Evolutionary conservation across 2,329 filamentous ascomycete genomes (phyloP).

Genomic region (Fusarium torulosum): DNA sequence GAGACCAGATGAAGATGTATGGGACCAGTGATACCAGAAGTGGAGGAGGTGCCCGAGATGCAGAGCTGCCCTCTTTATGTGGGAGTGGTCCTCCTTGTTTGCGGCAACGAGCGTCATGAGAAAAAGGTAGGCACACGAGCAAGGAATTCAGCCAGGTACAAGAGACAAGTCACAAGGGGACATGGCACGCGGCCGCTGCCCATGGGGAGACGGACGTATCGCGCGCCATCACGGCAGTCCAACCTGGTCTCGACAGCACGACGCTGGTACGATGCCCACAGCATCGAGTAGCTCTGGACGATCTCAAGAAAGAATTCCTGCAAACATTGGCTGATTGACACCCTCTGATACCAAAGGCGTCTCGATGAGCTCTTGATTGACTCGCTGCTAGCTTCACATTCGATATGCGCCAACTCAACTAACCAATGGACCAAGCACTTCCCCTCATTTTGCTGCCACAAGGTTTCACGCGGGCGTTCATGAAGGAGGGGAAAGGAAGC

Average conservation of each 20-base stretch:
- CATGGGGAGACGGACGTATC: slow-evolving; percentile 27
- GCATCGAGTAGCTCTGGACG: slow-evolving; percentile 14
- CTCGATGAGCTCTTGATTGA: slow-evolving; percentile 24
- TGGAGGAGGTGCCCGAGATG: slow-evolving; percentile 29
- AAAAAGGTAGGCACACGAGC: slow-evolving; percentile 35
- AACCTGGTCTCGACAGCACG: slow-evolving; percentile 32
- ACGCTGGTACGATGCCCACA: slow-evolving; percentile 46
- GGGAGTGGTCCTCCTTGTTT: slow-evolving; percentile 37
- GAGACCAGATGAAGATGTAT: slow-evolving; percentile 8
- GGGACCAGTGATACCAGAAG: slow-evolving; percentile 9
- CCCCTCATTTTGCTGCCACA: slow-evolving; percentile 45
- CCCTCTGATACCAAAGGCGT: slow-evolving; percentile 36
- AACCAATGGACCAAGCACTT: slow-evolving; percentile 38
- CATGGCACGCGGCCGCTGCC: slow-evolving; percentile 33
- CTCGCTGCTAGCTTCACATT: slow-evolving; percentile 13
- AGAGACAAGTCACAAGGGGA: slow-evolving; percentile 38
- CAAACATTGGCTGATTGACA: slow-evolving; percentile 33
- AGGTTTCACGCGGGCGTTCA: slow-evolving; percentile 45
- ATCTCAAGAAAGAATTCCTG: slow-evolving; percentile 11
- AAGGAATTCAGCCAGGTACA: slow-evolving; percentile 34
- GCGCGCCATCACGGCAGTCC: slow-evolving; percentile 37
- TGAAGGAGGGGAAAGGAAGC: slow-evolving; percentile 7
- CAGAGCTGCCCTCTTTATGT: slow-evolving; percentile 46
- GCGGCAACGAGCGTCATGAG: slow-evolving; percentile 27
- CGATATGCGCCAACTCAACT: not conserved